Conservation (phyloP, 768 basidiomycete genomes). For the Suillus fuscotomentosus region DNA sequence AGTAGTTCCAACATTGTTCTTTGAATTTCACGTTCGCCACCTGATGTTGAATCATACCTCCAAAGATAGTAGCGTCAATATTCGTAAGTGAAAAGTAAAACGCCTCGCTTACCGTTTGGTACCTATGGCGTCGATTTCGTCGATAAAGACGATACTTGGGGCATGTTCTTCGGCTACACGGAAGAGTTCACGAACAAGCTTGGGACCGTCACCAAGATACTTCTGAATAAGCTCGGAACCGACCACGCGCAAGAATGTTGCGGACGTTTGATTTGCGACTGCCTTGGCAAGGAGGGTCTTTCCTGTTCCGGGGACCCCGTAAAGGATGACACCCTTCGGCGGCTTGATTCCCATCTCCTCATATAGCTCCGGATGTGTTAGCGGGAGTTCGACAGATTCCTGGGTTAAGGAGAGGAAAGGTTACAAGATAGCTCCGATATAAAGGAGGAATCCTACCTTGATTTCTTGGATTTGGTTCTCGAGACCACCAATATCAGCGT, state of each 20-base stretch:
- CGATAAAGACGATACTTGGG: conserved; percentile 98
- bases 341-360: conserved; percentile 99
- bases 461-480: conserved; percentile 99
- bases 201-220: conserved; percentile 98
- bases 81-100: not conserved
- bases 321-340: conserved; percentile 99
- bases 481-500: conserved; percentile 96
- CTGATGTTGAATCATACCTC: conserved; percentile 97
- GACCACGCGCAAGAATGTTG: conserved; percentile 95
- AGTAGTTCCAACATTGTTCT: conserved; percentile 98
- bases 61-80: conserved; percentile 6
- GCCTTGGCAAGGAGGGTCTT: conserved; percentile 98
- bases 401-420: conserved; percentile 24
- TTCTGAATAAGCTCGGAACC: conserved; percentile 99
- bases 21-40: conserved; percentile 98
- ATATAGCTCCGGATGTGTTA: conserved; percentile 97
- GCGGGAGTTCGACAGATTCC: conserved; percentile 97
- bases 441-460: conserved; percentile 54
- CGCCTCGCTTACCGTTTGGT: conserved; percentile 78
- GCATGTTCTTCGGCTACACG: conserved; percentile 96
- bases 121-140: conserved; percentile 98
- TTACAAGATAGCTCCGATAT: not conserved
- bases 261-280: conserved; percentile 97
- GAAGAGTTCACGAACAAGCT: conserved; percentile 96
- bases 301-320: conserved; percentile 97